phyloP scores from a whole-genome alignment of 129 eudicot species.

The Tagetes erecta region DNA sequence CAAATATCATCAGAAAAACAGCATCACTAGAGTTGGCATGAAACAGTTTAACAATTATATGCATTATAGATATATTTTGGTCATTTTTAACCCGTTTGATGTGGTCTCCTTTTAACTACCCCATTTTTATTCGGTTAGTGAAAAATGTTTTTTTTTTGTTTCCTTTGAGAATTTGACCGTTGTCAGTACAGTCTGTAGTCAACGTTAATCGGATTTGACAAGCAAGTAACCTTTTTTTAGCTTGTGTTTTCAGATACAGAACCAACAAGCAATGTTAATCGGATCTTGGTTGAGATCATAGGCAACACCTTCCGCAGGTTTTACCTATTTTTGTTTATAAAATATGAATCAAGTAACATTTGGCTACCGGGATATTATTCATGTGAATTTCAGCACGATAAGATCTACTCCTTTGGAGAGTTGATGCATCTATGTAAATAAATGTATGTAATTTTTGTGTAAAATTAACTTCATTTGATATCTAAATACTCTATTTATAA shows the following conservation, averaged over 20 bases:
- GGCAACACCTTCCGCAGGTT: slow-evolving; percentile 15
- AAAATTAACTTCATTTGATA: no score
- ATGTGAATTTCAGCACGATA: slow-evolving; percentile 14
- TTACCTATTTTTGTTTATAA: slow-evolving; percentile 23
- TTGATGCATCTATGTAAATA: slow-evolving; percentile 18
- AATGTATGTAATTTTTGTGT: slow-evolving; percentile 26
- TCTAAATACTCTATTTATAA: no score
- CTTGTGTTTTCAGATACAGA: slow-evolving; percentile 31
- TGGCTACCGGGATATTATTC: neutral
- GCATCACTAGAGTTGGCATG: no score
- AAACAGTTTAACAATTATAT: no score
- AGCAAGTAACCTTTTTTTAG: slow-evolving; percentile 2
- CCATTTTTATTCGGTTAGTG: neutral
- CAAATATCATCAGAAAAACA: no score
- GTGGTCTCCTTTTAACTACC: neutral
- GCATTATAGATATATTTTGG: neutral
- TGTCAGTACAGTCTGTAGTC: neutral
- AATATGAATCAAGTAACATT: slow-evolving; percentile 16
- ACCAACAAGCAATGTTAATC: slow-evolving; percentile 17
- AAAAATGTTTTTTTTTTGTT: neutral
- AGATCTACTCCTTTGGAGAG: slow-evolving; percentile 25
- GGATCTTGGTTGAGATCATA: slow-evolving; percentile 27
- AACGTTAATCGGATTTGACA: neutral
- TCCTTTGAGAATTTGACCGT: neutral
- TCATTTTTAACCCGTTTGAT: neutral